Conservation (phyloP, 2,329 filamentous ascomycete species). For the Helotiales sp. region DNA sequence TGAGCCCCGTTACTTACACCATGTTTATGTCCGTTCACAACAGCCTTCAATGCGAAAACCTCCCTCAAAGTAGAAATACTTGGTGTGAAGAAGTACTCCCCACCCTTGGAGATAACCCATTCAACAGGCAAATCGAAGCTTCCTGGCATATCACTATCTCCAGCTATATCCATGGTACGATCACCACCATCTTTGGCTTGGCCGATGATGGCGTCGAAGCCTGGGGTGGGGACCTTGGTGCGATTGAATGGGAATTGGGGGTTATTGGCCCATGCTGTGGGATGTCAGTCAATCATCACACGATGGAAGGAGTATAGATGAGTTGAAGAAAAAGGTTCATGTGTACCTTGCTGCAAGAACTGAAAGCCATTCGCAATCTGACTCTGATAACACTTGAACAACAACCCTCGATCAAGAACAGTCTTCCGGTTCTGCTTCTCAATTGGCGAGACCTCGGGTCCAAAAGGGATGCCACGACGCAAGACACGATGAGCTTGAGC, state of each 20-base stretch:
- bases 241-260: slow-evolving; percentile 26
- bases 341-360: slow-evolving; percentile 40
- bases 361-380: slow-evolving; percentile 42
- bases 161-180: slow-evolving; percentile 25
- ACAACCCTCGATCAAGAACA: slow-evolving; percentile 42
- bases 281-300: neutral
- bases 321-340: neutral
- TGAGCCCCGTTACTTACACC: no score
- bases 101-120: slow-evolving; percentile 44
- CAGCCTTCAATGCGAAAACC: neutral
- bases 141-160: slow-evolving; percentile 20
- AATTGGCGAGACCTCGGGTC: slow-evolving; percentile 36
- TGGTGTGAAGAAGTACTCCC: slow-evolving; percentile 49
- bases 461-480: slow-evolving; percentile 46
- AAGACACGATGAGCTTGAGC: slow-evolving; percentile 39
- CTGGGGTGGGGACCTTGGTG: slow-evolving; percentile 25
- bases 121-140: slow-evolving; percentile 24
- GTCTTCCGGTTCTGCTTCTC: slow-evolving; percentile 34
- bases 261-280: slow-evolving; percentile 26
- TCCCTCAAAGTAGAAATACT: slow-evolving; percentile 37
- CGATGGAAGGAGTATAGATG: slow-evolving; percentile 5
- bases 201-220: slow-evolving; percentile 41
- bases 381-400: slow-evolving; percentile 48
- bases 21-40: neutral
- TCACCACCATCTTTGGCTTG: slow-evolving; percentile 28